These are phyloP conservation scores for Boletales sp. DNA, from an alignment of 768 basidiomycete species.

Conservation along the genomic window DNA sequence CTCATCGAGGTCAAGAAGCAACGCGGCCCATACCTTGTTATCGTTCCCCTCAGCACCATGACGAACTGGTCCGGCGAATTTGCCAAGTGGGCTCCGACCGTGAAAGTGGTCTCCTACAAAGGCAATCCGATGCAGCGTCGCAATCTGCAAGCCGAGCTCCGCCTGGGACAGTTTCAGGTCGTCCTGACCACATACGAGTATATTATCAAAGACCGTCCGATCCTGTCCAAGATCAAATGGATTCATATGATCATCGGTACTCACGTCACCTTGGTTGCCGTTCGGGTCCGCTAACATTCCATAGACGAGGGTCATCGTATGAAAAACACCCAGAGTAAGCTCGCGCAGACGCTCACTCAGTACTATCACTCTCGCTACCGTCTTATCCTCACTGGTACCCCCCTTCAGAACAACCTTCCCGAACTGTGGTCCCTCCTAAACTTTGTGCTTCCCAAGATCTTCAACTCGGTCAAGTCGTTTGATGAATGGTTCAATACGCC, in stretches of 20 bases:
- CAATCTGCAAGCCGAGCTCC: constrained; percentile 71
- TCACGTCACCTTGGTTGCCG: constrained; percentile 9
- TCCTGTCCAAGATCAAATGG: constrained; percentile 90
- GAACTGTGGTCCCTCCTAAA: constrained; percentile 95
- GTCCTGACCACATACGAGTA: constrained; percentile 95
- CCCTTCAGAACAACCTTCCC: constrained; percentile 94
- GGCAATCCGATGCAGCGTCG: constrained; percentile 85
- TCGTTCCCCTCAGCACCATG: constrained; percentile 94
- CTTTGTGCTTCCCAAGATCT: constrained; percentile 91
- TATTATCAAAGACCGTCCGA: constrained; percentile 94
- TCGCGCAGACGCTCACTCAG: constrained; percentile 84
- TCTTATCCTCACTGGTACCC: constrained; percentile 93
- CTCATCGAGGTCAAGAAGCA: constrained; percentile 89
- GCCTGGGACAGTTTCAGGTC: constrained; percentile 84
- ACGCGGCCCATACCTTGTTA: constrained; percentile 92
- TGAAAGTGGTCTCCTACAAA: constrained; percentile 82
- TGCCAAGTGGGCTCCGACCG: constrained; percentile 90
- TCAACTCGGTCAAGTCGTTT: constrained; percentile 98
- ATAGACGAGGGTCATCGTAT: constrained; percentile 94
- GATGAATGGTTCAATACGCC: constrained; percentile 99
- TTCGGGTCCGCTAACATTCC: constrained; percentile 1
- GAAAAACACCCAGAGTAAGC: constrained; percentile 93
- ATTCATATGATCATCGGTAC: constrained; percentile 94
- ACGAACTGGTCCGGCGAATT: constrained; percentile 98
- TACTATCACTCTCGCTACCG: constrained; percentile 92